phyloP scores from a whole-genome alignment of 1,284 basidiomycete species.

The Ceratobasidium sp. region DNA sequence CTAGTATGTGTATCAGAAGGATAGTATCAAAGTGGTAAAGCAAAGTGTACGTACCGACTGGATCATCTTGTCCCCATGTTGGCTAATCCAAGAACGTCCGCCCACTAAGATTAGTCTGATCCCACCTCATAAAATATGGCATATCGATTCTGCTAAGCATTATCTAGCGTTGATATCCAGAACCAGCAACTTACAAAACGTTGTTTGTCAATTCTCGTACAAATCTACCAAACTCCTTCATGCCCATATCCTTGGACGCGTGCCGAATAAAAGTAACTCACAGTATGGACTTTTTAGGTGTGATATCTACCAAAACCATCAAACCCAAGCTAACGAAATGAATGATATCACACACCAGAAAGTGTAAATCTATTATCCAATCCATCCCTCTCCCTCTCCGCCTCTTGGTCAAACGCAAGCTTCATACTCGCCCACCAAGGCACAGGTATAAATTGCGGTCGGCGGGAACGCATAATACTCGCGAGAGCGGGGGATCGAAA shows the following conservation, averaged over 20 bases:
- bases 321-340: conserved; percentile 37
- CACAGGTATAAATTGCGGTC: conserved; percentile 63
- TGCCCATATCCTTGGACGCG: not conserved
- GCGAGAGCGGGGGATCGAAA: conserved; percentile 57
- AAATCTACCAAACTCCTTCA: conserved; percentile 48
- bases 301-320: conserved; percentile 56
- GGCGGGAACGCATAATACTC: conserved; percentile 59
- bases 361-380: conserved; percentile 61
- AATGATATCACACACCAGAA: conserved; percentile 52
- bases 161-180: not conserved
- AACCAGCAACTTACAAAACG: conserved; percentile 57
- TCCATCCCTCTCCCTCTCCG: conserved; percentile 58
- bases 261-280: conserved; percentile 45
- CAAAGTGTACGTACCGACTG: conserved; percentile 55
- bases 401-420: conserved; percentile 57
- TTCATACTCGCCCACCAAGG: conserved; percentile 64
- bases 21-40: conserved; percentile 49
- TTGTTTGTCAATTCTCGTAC: conserved; percentile 62
- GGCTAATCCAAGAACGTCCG: conserved; percentile 50
- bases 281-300: conserved; percentile 60
- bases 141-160: conserved; percentile 58
- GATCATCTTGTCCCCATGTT: conserved; percentile 63
- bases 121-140: conserved; percentile 56
- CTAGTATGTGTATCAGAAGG: conserved; percentile 29
- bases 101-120: not conserved